phyloP scores from a whole-genome alignment of 352 stramenopile species.

The Phytophthora pisi region DNA sequence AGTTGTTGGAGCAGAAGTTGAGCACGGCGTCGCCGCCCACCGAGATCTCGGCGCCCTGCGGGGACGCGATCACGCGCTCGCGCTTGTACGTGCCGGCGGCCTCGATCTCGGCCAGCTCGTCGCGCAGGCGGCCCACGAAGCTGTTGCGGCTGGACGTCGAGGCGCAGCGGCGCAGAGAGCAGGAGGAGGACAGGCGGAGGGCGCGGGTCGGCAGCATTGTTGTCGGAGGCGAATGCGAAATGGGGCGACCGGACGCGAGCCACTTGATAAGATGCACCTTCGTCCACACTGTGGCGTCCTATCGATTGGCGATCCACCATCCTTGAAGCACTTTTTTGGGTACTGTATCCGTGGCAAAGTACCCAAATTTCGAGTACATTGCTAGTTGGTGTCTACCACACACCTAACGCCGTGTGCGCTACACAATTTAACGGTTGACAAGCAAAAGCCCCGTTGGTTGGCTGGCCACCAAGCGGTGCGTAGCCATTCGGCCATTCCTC shows the following conservation, averaged over 20 bases:
- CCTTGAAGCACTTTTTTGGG: not conserved
- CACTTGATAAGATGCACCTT: not conserved
- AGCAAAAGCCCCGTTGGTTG: slow-evolving; percentile 29
- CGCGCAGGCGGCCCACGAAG: slow-evolving; percentile 76
- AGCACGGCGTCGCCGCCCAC: slow-evolving; percentile 83
- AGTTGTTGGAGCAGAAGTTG: slow-evolving; percentile 97
- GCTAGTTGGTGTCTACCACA: not conserved
- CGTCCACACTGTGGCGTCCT: not conserved
- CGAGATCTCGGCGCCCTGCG: slow-evolving; percentile 80
- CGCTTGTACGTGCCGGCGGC: slow-evolving; percentile 84
- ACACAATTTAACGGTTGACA: slow-evolving; percentile 13
- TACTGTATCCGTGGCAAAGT: no score
- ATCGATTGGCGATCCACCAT: not conserved
- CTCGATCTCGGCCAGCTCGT: slow-evolving; percentile 76
- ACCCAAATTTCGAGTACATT: no score
- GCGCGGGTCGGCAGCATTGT: slow-evolving; percentile 26
- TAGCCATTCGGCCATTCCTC: slow-evolving; percentile 24
- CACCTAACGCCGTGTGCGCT: not conserved
- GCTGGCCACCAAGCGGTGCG: slow-evolving; percentile 13
- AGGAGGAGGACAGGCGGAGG: slow-evolving; percentile 9
- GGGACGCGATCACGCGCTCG: slow-evolving; percentile 91
- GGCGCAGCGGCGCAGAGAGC: slow-evolving; percentile 22
- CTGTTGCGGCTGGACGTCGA: slow-evolving; percentile 59
- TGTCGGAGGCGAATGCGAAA: not conserved
- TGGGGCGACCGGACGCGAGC: slow-evolving; percentile 3